phyloP scores from a whole-genome alignment of 805 yeast species.

The Nakazawaea ishiwadae region DNA sequence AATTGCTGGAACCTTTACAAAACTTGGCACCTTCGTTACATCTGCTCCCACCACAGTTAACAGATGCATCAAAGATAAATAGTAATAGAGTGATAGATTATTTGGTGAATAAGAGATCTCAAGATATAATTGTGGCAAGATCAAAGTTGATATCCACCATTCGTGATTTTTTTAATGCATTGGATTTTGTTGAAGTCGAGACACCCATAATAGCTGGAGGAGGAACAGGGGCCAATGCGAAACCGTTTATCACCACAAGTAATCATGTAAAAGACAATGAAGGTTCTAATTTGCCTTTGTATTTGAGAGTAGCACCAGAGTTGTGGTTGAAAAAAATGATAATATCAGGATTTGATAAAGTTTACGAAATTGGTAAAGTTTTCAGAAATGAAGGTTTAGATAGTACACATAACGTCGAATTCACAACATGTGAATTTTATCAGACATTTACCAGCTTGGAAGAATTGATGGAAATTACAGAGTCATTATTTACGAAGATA shows the following conservation, averaged over 20 bases:
- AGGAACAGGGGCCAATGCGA: slow-evolving; percentile 84
- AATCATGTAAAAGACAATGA: slow-evolving; percentile 28
- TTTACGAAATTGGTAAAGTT: slow-evolving; percentile 80
- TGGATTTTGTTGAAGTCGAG: slow-evolving; percentile 73
- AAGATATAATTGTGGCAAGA: slow-evolving; percentile 44
- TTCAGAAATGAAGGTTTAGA: slow-evolving; percentile 95
- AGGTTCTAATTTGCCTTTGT: slow-evolving; percentile 31
- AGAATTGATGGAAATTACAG: slow-evolving; percentile 63
- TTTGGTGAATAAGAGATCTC: slow-evolving; percentile 50
- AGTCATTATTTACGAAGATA: slow-evolving; percentile 45
- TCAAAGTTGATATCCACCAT: slow-evolving; percentile 50
- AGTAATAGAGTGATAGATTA: slow-evolving; percentile 72
- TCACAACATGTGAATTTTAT: slow-evolving; percentile 86
- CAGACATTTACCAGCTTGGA: slow-evolving; percentile 63
- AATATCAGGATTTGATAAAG: slow-evolving; percentile 79
- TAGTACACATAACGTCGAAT: slow-evolving; percentile 91
- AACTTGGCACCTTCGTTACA: slow-evolving; percentile 66
- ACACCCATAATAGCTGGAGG: slow-evolving; percentile 78
- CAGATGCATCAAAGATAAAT: slow-evolving; percentile 52
- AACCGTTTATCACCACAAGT: slow-evolving; percentile 65
- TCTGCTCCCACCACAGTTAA: slow-evolving; percentile 62
- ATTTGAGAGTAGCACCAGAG: slow-evolving; percentile 90
- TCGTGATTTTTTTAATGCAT: slow-evolving; percentile 48
- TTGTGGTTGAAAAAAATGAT: slow-evolving; percentile 85
- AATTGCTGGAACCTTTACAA: slow-evolving; percentile 42